A percentile compares a stretch with the other conserved stretches of the same genome.
Conservation (phyloP, 2,329 filamentous ascomycete genomes). For the Sordariomycetes sp. region DNA sequence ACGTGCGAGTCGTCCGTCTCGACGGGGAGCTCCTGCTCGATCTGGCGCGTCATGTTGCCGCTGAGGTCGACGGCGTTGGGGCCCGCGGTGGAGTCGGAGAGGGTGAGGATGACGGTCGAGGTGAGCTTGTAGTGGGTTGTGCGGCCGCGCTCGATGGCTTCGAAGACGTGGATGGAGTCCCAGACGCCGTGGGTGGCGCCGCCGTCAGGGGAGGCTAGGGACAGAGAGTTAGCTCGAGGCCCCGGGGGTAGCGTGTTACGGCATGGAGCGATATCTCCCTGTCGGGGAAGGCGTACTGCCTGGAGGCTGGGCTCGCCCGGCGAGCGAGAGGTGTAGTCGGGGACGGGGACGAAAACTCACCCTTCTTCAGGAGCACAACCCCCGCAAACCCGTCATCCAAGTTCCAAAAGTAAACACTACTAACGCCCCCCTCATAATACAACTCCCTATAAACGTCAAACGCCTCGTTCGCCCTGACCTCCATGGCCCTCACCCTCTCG, state of each 20-base stretch:
- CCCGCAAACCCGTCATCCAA: slow-evolving; percentile 95
- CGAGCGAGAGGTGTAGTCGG: not conserved
- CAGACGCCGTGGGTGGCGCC: slow-evolving; percentile 66
- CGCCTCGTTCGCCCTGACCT: slow-evolving; percentile 85
- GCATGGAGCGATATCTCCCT: no score
- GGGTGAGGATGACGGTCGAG: slow-evolving; percentile 85
- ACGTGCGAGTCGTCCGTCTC: slow-evolving; percentile 89
- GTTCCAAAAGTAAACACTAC: slow-evolving; percentile 97
- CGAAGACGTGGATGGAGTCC: slow-evolving; percentile 98
- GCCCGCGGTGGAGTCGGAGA: slow-evolving; percentile 31
- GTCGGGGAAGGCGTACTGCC: no score
- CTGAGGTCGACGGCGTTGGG: slow-evolving; percentile 84
- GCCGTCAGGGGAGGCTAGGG: slow-evolving; percentile 49
- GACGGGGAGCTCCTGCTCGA: slow-evolving; percentile 81
- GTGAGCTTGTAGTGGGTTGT: slow-evolving; percentile 96
- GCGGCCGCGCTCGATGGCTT: slow-evolving; percentile 83
- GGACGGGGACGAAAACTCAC: slow-evolving; percentile 28
- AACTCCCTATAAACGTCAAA: slow-evolving; percentile 95
- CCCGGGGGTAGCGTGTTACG: no score
- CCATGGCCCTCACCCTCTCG: slow-evolving; percentile 85
- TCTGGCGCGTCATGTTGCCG: slow-evolving; percentile 95
- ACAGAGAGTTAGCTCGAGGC: not conserved
- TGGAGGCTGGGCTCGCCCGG: no score
- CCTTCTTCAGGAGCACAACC: slow-evolving; percentile 90
- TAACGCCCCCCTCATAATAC: slow-evolving; percentile 94